Conservation (phyloP, 169 alveolate genomes). For the Condylostoma magnum region DNA sequence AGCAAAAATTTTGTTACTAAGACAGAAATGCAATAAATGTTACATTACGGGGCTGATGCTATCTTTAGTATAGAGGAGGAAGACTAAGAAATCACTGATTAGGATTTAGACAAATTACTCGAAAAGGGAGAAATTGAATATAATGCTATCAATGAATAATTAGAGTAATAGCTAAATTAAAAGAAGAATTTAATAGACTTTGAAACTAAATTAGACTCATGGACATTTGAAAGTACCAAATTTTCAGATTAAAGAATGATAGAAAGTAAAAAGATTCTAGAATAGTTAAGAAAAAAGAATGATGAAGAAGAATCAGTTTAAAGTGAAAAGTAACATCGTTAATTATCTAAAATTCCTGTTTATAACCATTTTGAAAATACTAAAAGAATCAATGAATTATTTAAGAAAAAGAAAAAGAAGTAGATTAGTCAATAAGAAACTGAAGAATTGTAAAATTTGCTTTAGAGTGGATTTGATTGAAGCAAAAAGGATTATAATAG, state of each 20-base stretch:
- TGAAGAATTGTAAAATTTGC: constrained; percentile 63
- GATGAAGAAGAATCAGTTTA: constrained; percentile 51
- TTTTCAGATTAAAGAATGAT: constrained; percentile 56
- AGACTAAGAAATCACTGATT: constrained; percentile 71
- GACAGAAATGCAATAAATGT: constrained; percentile 84
- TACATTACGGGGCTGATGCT: constrained; percentile 86
- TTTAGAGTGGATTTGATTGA: constrained; percentile 84
- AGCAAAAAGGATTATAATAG: constrained; percentile 77
- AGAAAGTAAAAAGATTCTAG: constrained; percentile 68
- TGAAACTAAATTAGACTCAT: constrained; percentile 34
- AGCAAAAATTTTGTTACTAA: too few relatives aligned
- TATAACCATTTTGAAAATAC: constrained; percentile 41
- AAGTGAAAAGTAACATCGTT: constrained; percentile 56
- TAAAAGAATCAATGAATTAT: constrained; percentile 39
- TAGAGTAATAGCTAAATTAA: constrained; percentile 60
- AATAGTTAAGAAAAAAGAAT: constrained; percentile 62
- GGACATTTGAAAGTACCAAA: constrained; percentile 40
- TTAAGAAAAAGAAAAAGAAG: constrained; percentile 46
- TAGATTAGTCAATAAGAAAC: constrained; percentile 75
- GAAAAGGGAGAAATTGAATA: constrained; percentile 52
- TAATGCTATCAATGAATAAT: constrained; percentile 57
- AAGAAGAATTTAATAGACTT: constrained; percentile 47
- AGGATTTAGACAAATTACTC: constrained; percentile 65
- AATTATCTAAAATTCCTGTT: constrained; percentile 53
- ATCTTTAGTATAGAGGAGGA: constrained; percentile 69